Evolutionary conservation across 2,329 filamentous ascomycete genomes (phyloP).

Genomic region (Verticillium dahliae): DNA sequence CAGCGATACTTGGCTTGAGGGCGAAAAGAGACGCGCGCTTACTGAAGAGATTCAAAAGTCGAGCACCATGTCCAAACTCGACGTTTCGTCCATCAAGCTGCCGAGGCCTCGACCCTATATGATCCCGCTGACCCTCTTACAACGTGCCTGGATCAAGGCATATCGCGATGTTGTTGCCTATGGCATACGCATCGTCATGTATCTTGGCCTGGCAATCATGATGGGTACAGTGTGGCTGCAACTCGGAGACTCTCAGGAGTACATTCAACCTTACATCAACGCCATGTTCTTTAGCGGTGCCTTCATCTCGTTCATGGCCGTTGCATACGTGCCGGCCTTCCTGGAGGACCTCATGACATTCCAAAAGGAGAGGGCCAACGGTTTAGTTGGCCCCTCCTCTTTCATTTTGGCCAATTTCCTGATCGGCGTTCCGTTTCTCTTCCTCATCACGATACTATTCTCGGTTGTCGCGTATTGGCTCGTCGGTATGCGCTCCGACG

Average conservation of each 20-base stretch:
- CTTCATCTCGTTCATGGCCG: conserved; percentile 76
- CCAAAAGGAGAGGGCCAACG: conserved; percentile 74
- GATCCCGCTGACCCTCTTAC: conserved; percentile 60
- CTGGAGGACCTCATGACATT: conserved; percentile 71
- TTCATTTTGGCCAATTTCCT: conserved; percentile 77
- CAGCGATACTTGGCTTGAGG: conserved; percentile 16
- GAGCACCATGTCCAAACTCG: conserved; percentile 1
- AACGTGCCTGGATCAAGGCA: conserved; percentile 76
- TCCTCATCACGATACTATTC: conserved; percentile 71
- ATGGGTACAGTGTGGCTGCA: conserved; percentile 86
- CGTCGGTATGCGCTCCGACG: conserved; percentile 63
- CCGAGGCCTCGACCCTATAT: conserved; percentile 36
- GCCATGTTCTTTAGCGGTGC: conserved; percentile 71
- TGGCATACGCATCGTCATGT: conserved; percentile 77
- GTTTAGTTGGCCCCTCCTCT: conserved; percentile 66
- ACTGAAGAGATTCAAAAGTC: not conserved
- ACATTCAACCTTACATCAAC: conserved; percentile 77
- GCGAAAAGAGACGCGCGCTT: conserved; percentile 9
- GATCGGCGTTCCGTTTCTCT: conserved; percentile 75
- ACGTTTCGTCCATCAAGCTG: conserved; percentile 9
- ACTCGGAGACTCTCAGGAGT: conserved; percentile 58
- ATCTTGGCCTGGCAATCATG: conserved; percentile 67
- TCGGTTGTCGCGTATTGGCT: conserved; percentile 75
- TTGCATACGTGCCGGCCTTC: conserved; percentile 79
- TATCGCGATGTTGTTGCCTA: conserved; percentile 82